Base-by-base conservation (phyloP, 352 stramenopile genomes). In the Globisporangium cystogenes region DNA sequence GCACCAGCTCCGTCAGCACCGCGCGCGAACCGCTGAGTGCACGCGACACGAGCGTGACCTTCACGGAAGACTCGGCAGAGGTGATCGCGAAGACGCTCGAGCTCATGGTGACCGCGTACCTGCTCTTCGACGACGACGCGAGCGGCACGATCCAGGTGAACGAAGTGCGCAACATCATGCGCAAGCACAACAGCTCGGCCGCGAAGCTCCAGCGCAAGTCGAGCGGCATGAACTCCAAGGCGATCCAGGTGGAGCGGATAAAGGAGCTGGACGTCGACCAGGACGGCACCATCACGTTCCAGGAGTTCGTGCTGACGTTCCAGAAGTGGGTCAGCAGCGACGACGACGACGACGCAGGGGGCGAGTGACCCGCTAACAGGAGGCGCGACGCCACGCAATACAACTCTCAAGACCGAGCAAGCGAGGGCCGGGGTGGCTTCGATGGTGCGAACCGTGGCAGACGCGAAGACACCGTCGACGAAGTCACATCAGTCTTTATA, bases 281-380 rank as follows among this genome's bases (percentile, higher is more conserved):
- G n/a, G 82, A 95, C 42, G 86, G 86, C 48, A 91, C 74, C 10
- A 93, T 95, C 67, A 95, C 85, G 21, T 95, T 93, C 54, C 81
- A 93, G 56, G 86, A 96, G 55, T 96, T 96, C 44, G 70, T 96
- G 29, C 70, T 92, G 36, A 92, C 86, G 26, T 95, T 95, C 50
- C 79, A 93, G 53, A 86, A 82, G 29, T 96, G 86, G 86, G 81
- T 90, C 46, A 81, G 80, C 27, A 72, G 69, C 14, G 82, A 93
- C 27, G 76, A 87, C 14, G 40, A 60, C n/a, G 58, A 60, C 14
- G 51, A 71, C n/a, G n/a, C n/a, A n/a, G n/a, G n/a, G n/a, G n/a
- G n/a, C n/a, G n/a, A n/a, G n/a, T n/a, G n/a, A n/a, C n/a, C n/a
- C n/a, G n/a, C n/a, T n/a, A n/a, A n/a, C n/a, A n/a, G n/a, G n/a